Evolutionary conservation across 2,329 filamentous ascomycete species (phyloP).

Genomic region (Pseudocercospora musae): DNA sequence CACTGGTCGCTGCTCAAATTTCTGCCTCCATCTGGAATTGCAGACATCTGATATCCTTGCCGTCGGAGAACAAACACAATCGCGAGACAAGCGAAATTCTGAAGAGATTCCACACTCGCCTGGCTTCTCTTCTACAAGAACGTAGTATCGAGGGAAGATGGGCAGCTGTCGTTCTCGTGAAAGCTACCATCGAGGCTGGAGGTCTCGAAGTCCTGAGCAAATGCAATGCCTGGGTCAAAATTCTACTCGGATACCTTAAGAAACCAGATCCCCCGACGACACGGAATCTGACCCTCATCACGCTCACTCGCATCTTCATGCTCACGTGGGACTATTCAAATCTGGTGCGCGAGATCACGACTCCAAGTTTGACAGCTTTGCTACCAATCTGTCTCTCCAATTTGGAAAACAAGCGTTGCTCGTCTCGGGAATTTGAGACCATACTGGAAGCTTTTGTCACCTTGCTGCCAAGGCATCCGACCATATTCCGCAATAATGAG

Average conservation of each 20-base stretch:
- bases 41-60: constrained; percentile 59
- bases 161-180: constrained; percentile 72
- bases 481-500: constrained; percentile 74
- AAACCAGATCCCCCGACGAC: constrained; percentile 73
- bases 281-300: constrained; percentile 73
- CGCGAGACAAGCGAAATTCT: constrained; percentile 67
- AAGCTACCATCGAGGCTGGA: constrained; percentile 75
- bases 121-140: constrained; percentile 75
- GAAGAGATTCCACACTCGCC: constrained; percentile 76
- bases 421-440: constrained; percentile 51
- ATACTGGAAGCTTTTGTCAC: constrained; percentile 69
- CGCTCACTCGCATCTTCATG: constrained; percentile 78
- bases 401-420: constrained; percentile 39
- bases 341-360: constrained; percentile 81
- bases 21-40: constrained; percentile 55
- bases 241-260: constrained; percentile 71
- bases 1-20: constrained; percentile 68
- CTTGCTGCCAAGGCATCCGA: constrained; percentile 75
- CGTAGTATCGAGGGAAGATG: constrained; percentile 72
- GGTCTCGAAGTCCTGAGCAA: constrained; percentile 78
- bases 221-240: constrained; percentile 71
- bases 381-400: constrained; percentile 70
- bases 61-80: constrained; percentile 55
- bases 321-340: constrained; percentile 80
- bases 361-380: constrained; percentile 73